These are phyloP conservation scores for Leonotis leonurus DNA, from an alignment of 257 asterid species.

Conservation along the genomic window DNA sequence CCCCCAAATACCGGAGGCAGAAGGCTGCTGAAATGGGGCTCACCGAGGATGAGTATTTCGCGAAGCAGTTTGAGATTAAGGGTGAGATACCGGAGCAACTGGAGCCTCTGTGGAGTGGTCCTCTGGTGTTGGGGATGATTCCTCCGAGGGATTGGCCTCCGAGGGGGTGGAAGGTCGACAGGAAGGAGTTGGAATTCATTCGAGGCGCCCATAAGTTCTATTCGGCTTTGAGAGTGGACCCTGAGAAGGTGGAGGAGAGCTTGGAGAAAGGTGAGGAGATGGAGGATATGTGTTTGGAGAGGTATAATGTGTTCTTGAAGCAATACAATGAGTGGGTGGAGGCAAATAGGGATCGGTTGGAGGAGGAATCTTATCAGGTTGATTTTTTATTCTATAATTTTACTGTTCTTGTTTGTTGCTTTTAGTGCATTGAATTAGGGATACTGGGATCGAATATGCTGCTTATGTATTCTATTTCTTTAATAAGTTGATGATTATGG, in stretches of 20 bases:
- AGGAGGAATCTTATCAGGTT: conserved; percentile 86
- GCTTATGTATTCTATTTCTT: neutral
- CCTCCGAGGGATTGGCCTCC: conserved; percentile 99
- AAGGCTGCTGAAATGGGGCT: conserved; percentile 72
- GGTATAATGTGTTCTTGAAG: conserved; percentile 81
- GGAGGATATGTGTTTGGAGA: conserved; percentile 53
- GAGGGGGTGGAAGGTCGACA: conserved; percentile 84
- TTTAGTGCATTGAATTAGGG: neutral
- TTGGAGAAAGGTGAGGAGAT: conserved; percentile 34
- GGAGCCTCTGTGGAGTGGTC: conserved; percentile 71
- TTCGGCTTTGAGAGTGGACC: conserved; percentile 44
- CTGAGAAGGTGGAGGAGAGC: conserved; percentile 52
- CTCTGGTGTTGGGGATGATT: conserved; percentile 58
- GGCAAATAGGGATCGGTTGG: conserved; percentile 66
- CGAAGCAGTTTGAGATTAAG: conserved; percentile 83
- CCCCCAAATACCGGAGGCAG: conserved; percentile 58
- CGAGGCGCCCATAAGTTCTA: conserved; percentile 69
- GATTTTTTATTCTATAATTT: neutral
- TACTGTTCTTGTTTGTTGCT: neutral
- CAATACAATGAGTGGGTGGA: conserved; percentile 86
- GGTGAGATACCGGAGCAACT: conserved; percentile 80
- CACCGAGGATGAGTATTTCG: conserved; percentile 75
- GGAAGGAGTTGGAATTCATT: conserved; percentile 73
- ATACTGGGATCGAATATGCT: too few relatives aligned
- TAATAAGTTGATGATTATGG: neutral